These are phyloP conservation scores for Xylaria sp. DNA, from an alignment of 2,329 filamentous ascomycete genomes.

Conservation along the genomic window DNA sequence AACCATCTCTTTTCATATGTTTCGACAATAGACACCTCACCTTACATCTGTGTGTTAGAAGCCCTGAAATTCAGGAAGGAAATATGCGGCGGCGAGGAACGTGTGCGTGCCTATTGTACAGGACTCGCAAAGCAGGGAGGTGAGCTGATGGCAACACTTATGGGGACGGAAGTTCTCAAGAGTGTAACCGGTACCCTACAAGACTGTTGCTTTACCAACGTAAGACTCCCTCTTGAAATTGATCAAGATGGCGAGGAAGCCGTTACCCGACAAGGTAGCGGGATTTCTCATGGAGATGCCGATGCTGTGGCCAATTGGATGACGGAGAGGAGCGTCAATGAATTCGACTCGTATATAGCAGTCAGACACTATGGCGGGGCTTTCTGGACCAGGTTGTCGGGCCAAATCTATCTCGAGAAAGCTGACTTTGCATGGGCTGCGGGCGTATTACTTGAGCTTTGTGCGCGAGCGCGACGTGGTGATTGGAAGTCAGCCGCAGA, in stretches of 20 bases:
- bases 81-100: conserved; percentile 71
- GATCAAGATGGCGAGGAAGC: conserved; percentile 12
- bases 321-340: conserved; percentile 43
- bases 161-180: conserved; percentile 73
- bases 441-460: conserved; percentile 45
- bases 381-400: conserved; percentile 46
- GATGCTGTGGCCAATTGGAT: conserved; percentile 48
- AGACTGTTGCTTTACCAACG: conserved; percentile 70
- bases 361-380: conserved; percentile 45
- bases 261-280: background rate
- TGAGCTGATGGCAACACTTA: conserved; percentile 62
- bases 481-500: conserved; percentile 33
- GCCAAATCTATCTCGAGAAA: conserved; percentile 46
- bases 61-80: conserved; percentile 70
- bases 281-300: conserved; percentile 40
- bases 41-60: conserved; percentile 70
- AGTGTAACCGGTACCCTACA: conserved; percentile 61
- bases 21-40: conserved; percentile 71
- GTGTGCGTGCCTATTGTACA: conserved; percentile 67
- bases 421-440: conserved; percentile 47
- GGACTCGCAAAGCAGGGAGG: conserved; percentile 66
- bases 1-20: conserved; percentile 72
- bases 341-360: conserved; percentile 48
- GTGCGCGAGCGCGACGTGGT: conserved; percentile 38
- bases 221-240: conserved; percentile 64